phyloP scores from a whole-genome alignment of 805 yeast genomes.

The Cyberlindnera misumaiensis region DNA sequence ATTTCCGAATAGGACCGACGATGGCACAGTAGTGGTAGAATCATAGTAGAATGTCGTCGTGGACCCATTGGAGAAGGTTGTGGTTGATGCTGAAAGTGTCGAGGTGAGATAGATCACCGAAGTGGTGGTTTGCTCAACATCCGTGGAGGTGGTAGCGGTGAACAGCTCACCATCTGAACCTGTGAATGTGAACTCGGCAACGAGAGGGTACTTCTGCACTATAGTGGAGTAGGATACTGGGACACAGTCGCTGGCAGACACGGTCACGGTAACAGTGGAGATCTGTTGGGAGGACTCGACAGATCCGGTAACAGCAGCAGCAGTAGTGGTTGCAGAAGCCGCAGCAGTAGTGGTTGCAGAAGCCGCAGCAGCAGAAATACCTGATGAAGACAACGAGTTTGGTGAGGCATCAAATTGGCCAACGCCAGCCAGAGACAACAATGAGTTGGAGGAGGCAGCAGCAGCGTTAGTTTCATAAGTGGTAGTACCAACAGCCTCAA shows the following conservation, averaged over 20 bases:
- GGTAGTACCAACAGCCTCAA: slow-evolving; percentile 24
- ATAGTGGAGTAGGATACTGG: slow-evolving; percentile 11
- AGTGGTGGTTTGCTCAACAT: slow-evolving; percentile 22
- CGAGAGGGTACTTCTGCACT: slow-evolving; percentile 13
- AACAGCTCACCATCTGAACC: slow-evolving; percentile 18
- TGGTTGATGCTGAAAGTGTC: slow-evolving; percentile 5
- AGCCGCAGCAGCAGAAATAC: slow-evolving; percentile 1
- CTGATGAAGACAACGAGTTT: slow-evolving; percentile 1
- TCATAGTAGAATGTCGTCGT: slow-evolving; percentile 6
- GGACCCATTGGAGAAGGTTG: slow-evolving; percentile 1
- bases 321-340: slow-evolving; percentile 1
- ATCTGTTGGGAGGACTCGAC: slow-evolving; percentile 8
- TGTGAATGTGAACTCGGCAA: slow-evolving; percentile 22
- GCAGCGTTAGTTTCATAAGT: slow-evolving; percentile 16
- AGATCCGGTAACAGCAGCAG: slow-evolving; percentile 3
- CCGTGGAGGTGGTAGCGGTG: slow-evolving; percentile 20
- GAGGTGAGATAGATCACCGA: slow-evolving; percentile 14
- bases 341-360: slow-evolving; percentile 2
- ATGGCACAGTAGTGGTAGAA: slow-evolving; percentile 5
- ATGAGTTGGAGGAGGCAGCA: slow-evolving; percentile 3
- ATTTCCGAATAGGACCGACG: slow-evolving; percentile 8
- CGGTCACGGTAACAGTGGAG: slow-evolving; percentile 20
- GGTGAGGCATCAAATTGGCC: slow-evolving; percentile 5
- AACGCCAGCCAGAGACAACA: background rate
- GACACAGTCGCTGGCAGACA: slow-evolving; percentile 13